phyloP scores from a whole-genome alignment of 371 early-diverging fungal species.

The Mortierella sp. region DNA sequence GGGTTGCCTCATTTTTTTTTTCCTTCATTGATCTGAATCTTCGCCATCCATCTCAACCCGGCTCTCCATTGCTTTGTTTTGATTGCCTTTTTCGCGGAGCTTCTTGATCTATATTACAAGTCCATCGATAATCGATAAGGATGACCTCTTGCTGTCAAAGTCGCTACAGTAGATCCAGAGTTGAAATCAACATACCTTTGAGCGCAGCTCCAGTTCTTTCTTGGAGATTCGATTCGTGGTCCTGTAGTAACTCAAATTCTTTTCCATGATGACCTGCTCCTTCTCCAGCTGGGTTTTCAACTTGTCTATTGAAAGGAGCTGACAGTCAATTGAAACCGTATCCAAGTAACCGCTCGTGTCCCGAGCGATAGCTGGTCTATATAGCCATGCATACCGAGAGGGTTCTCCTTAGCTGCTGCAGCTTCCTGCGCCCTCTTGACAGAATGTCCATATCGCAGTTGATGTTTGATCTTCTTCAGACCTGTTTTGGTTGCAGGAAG shows the following conservation, averaged over 20 bases:
- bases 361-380: too few relatives aligned
- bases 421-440: constrained; percentile 55
- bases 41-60: constrained; percentile 46
- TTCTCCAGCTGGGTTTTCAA: constrained; percentile 32
- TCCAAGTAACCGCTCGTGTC: too few relatives aligned
- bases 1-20: neutral
- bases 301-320: constrained; percentile 25
- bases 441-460: constrained; percentile 66
- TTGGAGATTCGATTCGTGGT: constrained; percentile 37
- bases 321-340: too few relatives aligned
- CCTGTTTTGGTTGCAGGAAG: constrained; percentile 70
- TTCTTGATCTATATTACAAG: constrained; percentile 30
- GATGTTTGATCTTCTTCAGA: constrained; percentile 65
- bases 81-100: constrained; percentile 32
- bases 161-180: too few relatives aligned
- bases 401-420: constrained; percentile 58
- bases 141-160: too few relatives aligned
- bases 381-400: constrained; percentile 55
- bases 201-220: constrained; percentile 45
- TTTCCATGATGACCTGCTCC: constrained; percentile 34
- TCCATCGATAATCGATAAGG: too few relatives aligned
- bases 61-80: constrained; percentile 19
- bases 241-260: constrained; percentile 41
- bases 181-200: constrained; percentile 30
- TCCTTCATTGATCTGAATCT: constrained; percentile 13